Evolutionary conservation across 1,284 basidiomycete species (phyloP).

Genomic region (Trichosporon ovoides): DNA sequence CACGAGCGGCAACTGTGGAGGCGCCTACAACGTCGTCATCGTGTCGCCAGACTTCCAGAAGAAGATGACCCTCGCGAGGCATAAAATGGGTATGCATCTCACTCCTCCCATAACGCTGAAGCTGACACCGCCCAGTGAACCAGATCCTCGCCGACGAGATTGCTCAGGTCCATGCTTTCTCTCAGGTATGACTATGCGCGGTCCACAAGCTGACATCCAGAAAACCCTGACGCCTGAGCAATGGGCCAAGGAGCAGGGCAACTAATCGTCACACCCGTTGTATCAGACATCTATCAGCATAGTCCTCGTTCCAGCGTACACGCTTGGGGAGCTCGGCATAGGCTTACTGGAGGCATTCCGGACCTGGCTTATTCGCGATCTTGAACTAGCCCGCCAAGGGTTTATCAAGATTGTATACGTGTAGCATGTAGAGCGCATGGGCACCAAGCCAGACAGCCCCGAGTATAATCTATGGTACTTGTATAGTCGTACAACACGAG

Average conservation of each 20-base stretch:
- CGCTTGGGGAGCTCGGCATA: no score
- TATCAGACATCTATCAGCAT: not conserved
- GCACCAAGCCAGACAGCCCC: slow-evolving; percentile 1
- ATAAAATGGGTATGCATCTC: slow-evolving; percentile 42
- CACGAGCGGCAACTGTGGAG: slow-evolving; percentile 48
- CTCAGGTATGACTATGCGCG: slow-evolving; percentile 32
- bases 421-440: slow-evolving; percentile 1
- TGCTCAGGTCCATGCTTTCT: slow-evolving; percentile 45
- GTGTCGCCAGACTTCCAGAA: slow-evolving; percentile 46
- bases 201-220: slow-evolving; percentile 16
- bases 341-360: no score
- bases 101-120: not conserved
- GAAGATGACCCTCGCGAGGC: slow-evolving; percentile 45
- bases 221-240: slow-evolving; percentile 47
- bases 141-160: slow-evolving; percentile 45
- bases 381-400: no score
- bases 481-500: slow-evolving; percentile 5
- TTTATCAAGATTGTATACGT: slow-evolving; percentile 1
- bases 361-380: no score
- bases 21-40: slow-evolving; percentile 42
- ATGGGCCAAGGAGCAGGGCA: slow-evolving; percentile 37
- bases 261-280: not conserved
- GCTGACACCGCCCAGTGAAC: slow-evolving; percentile 35
- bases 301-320: not conserved
- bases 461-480: slow-evolving; percentile 4